Conservation (phyloP, 2,329 filamentous ascomycete species). For the Chaetoscypha palmicola region DNA sequence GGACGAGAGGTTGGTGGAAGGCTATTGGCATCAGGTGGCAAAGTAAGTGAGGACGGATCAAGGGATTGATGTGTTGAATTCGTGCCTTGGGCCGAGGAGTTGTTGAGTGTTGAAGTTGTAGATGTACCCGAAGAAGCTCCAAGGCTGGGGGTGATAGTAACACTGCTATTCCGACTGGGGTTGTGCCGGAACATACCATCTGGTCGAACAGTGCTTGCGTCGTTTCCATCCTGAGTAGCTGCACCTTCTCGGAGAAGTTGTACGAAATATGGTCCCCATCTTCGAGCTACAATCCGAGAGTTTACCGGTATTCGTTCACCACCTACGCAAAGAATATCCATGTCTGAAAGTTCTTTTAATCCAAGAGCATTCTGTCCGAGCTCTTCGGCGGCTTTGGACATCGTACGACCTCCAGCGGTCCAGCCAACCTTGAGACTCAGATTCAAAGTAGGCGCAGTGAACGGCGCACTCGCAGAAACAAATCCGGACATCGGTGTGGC, state of each 20-base stretch:
- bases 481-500: constrained; percentile 74
- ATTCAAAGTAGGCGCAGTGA: constrained; percentile 43
- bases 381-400: constrained; percentile 74
- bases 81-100: constrained; percentile 22
- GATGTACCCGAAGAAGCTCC: constrained; percentile 42
- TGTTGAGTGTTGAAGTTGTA: constrained; percentile 40
- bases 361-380: constrained; percentile 74
- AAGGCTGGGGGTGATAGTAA: constrained; percentile 73
- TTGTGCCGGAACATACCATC: constrained; percentile 45
- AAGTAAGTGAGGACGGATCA: constrained; percentile 15
- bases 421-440: constrained; percentile 47
- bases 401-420: constrained; percentile 67
- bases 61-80: constrained; percentile 7
- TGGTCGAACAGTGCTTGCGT: constrained; percentile 68
- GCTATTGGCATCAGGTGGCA: constrained; percentile 37
- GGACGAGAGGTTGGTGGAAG: constrained; percentile 62
- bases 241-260: constrained; percentile 76
- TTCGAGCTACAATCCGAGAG: constrained; percentile 75
- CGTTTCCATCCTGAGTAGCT: constrained; percentile 62
- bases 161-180: constrained; percentile 66
- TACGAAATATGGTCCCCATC: constrained; percentile 96
- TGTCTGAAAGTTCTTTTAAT: constrained; percentile 83
- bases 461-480: constrained; percentile 71
- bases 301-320: constrained; percentile 92
- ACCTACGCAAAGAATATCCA: constrained; percentile 90